phyloP scores from a whole-genome alignment of 208 protist species.

The Phytomonas sp. region DNA sequence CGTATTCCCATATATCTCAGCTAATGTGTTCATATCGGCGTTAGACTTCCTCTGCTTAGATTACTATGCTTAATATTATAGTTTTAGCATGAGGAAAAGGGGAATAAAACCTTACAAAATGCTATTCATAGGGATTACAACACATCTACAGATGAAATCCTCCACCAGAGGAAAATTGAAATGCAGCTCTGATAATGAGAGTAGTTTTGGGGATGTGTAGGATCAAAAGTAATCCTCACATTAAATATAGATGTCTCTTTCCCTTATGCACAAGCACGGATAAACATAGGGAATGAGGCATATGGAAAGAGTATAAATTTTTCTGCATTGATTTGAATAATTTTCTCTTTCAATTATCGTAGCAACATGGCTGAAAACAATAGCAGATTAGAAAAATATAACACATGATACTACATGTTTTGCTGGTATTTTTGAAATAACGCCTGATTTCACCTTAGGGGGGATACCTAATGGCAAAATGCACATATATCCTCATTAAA shows the following conservation, averaged over 20 bases:
- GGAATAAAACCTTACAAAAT: background rate
- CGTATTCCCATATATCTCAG: conserved; percentile 42
- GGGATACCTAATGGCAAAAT: background rate
- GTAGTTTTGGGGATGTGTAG: background rate
- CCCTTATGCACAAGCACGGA: background rate
- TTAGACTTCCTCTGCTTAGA: background rate
- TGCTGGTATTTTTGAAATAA: background rate
- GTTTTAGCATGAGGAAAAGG: conserved; percentile 15
- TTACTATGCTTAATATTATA: conserved; percentile 6
- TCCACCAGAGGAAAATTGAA: background rate
- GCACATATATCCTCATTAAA: background rate
- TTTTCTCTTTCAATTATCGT: background rate
- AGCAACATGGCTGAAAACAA: background rate
- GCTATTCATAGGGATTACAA: background rate
- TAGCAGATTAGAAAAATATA: background rate
- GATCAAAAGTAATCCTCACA: background rate
- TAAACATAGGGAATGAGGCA: background rate
- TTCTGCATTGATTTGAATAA: background rate
- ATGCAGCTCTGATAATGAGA: background rate
- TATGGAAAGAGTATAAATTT: background rate
- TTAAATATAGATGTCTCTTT: background rate
- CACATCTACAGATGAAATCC: background rate
- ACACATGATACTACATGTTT: background rate
- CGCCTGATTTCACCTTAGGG: background rate
- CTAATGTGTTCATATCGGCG: conserved; percentile 6